Base-by-base conservation (phyloP, 306 rosid genomes). In the Ceratonia siliqua region DNA sequence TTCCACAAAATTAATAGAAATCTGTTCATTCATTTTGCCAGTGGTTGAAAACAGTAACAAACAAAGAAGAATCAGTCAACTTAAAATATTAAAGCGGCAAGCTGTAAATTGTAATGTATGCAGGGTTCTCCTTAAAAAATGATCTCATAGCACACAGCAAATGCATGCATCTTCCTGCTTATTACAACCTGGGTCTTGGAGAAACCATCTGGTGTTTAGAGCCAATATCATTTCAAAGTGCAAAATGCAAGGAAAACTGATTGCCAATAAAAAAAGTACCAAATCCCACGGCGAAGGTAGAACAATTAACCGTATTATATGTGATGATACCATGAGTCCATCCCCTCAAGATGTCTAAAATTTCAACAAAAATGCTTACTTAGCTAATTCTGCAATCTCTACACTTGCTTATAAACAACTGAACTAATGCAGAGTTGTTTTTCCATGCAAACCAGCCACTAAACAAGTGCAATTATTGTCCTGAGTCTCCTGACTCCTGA, bases 201-300 rank as follows among this genome's bases (percentile, higher is more conserved):
- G n/a, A 30, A n/a, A 76, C 54, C 74, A 59, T 56, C 74, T 62
- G 43, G 65, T 59, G 36, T 12, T 73, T 32, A 61, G 25, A 62
- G 64, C 79, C 83, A 71, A 72, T 57, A 52, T 41, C 45, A 43
- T 67, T 22, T 73, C 1, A 9, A n/a, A n/a, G n/a, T n/a, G n/a
- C n/a, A n/a, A n/a, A n/a, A n/a, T 18, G 25, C 55, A 70, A 62
- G 59, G 53, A 25, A 58, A 49, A 68, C 71, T 27, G 43, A 61
- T 55, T 57, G 79, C 84, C 80, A 81, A 80, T 32, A 67, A 54
- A 69, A 59, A 73, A 65, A 24, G 75, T 49, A 78, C 30, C 69
- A 43, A 22, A 54, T 50, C 79, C 73, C 83, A 73, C 59, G n/a
- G n/a, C n/a, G n/a, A n/a, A n/a, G n/a, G n/a, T n/a, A n/a, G n/a